Conservation (phyloP, 768 basidiomycete genomes). For the Lactarius sanguifluus region DNA sequence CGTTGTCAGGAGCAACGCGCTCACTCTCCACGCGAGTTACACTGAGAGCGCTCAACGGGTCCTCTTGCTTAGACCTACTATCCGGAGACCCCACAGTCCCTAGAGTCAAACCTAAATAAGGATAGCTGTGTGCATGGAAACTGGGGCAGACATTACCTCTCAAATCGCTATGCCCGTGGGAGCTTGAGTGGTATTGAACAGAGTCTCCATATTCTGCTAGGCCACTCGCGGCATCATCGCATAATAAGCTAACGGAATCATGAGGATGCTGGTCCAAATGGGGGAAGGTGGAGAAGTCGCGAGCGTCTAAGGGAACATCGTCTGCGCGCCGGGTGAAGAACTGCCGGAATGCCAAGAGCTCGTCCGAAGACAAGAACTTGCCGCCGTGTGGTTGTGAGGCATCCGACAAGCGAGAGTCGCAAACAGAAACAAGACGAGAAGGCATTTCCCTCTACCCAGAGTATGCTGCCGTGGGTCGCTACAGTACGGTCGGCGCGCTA, state of each 20-base stretch:
- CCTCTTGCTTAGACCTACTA: constrained; percentile 1
- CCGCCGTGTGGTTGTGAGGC: background rate
- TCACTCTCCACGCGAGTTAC: background rate
- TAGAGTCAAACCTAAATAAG: background rate
- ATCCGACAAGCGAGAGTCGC: background rate
- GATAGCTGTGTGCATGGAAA: background rate
- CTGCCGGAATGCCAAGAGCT: constrained; percentile 19
- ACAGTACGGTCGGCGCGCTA: constrained; percentile 1
- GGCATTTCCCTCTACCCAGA: background rate
- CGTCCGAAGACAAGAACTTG: constrained; percentile 19
- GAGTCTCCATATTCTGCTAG: constrained; percentile 23
- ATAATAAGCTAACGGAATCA: background rate
- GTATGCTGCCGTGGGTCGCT: background rate
- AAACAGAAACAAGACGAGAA: background rate
- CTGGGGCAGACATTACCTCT: background rate
- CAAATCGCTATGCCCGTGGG: background rate
- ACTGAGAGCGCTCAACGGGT: constrained; percentile 11
- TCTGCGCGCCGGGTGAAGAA: constrained; percentile 22
- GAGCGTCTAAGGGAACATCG: constrained; percentile 13
- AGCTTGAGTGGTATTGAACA: background rate
- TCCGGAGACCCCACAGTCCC: background rate
- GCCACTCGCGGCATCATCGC: constrained; percentile 25
- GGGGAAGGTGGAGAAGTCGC: background rate
- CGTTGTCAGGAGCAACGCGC: constrained; percentile 1
- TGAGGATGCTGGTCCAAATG: background rate